Base-by-base conservation (phyloP, 441 rosid genomes). In the Theobroma grandiflorum region DNA sequence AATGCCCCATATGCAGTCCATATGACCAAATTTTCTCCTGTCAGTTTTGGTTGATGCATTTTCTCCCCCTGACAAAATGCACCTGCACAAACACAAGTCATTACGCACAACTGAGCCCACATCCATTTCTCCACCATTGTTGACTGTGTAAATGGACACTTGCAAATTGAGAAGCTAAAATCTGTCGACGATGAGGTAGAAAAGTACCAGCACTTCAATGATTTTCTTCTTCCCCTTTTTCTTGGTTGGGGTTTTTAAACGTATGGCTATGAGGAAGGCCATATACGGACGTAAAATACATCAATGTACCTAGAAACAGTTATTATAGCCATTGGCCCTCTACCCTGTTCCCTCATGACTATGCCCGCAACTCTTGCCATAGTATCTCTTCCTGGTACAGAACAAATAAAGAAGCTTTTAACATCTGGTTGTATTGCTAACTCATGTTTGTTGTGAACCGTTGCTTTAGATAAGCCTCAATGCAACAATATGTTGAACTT, bases 81-180 rank as follows among this genome's bases (percentile, higher is more conserved):
- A 64, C 62, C 52, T 40, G 43, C 52, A 8, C 9, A n/a, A 50
- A 37, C 52, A n/a, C 33, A 52, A 38, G 33, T 18, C 63, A 53
- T 66, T 49, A 18, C 50, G 72, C 50, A 20, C 15, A 64, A 6
- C 14, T 16, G 72, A 76, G 67, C 62, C 72, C 72, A 76, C 79
- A 50, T 20, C 64, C 64, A 33, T 50, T 49, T 64, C 33, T 49
- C 62, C 77, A 57, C 66, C 26, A 40, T n/a, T 0, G 20, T 74
- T 47, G 31, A 49, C 59, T 14, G n/a, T 71, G 43, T 50, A 68
- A 10, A 40, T 7, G 16, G 53, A 49, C 42, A 18, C 11, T 6
- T 35, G 55, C n/a, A 38, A 43, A 67, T 20, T 42, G 47, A n/a
- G 72, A 20, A 16, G 11, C 52, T 67, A 42, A 43, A 42, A 38